Base-by-base conservation (phyloP, 2,329 filamentous ascomycete species). In the Berkeleyomyces rouxiae region DNA sequence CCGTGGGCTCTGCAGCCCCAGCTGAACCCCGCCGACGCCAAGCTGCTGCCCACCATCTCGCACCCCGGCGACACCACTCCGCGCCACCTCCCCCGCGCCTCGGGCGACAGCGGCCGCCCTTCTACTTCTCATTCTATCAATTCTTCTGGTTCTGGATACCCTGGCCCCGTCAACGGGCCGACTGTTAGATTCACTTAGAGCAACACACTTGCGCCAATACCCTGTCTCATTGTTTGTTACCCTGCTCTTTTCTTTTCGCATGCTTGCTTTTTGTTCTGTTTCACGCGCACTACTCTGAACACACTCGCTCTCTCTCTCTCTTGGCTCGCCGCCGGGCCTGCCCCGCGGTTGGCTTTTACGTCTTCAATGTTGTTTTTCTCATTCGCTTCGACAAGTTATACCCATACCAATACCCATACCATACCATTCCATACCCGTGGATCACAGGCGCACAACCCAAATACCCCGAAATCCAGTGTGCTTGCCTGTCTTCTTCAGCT, bases 51-150 rank as follows among this genome's bases (percentile, higher is more conserved):
- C 62, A 75, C 77, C 67, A 79, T 85, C 66, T 78, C 86, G 73
- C 79, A 88, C 71, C 82, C 87, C 66, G 89, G 90, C 71, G 90
- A 95, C 74, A 80, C 84, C 68, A 95, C 89, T 47, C 88, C 90
- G 67, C 87, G 88, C 74, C 89, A 95, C 76, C 84, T 85, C 73
- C 80, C 87, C 73, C 86, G 90, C 74, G 85, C 85, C 73, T 95
- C 90, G 72, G 89, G 87, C 73, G 90, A 95, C 76, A 93, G 88
- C 79, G 90, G 90, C 73, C 88, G 90, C 72, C 90, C 90, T 74
- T 92, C 88, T 71, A 95, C 90, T 78, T 93, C 90, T 78, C 88
- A 95, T 86, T 95, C 90, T 81, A 88, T 87, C 72, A 84, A 84
- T 87, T 92, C 62, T 49, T 51, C 53, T 57, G 51, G 49, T 11